Evolutionary conservation across 495 filamentous ascomycete species (phyloP), one percentile per base, ranked within the genome.

Genomic region (Neurospora intermedia): DNA sequence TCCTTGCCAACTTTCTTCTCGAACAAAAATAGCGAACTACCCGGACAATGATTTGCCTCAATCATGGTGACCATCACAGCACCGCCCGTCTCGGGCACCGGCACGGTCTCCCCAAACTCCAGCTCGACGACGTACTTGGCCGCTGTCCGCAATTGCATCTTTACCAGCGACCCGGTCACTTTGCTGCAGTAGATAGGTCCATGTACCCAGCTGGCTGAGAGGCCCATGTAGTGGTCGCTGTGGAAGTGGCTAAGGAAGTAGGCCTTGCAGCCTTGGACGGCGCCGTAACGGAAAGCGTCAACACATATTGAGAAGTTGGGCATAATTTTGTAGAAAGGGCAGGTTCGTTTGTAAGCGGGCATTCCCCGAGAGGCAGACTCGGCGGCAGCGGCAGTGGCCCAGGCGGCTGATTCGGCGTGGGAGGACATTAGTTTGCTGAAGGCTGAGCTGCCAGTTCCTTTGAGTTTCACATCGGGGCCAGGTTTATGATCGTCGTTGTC

Each of bases 181-280:
- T 89, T 90, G 76, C 94, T 97, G 83, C 96, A 98, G 76, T 96
- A 99, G 45, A 99, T 98, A 3, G 94, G 95, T 0, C 96, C 96
- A 79, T 98, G 95, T 71, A 86, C 88, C 96, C 96, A 99, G 66
- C 86, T 92, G 11, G 91, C 89, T 31, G 91, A 94, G 5, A 99
- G 85, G 1, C 96, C 96, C 42, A 97, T 88, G 79, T 99, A 99
- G 77, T 99, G 96, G 78, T 99, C 96, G 74, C 92, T 96, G 81
- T 99, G 96, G 75, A 98, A 99, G 78, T 99, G 96, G 75, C 93
- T 97, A 38, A 99, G 87, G 77, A 99, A 99, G 80, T 99, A 99
- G 27, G 95, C 96, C 69, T 92, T 91, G 79, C 93, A 96, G 0
- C 93, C 94, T 79, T 96, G 88, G 0, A 99, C 92, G 5, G 93